These are phyloP conservation scores for Eucalyptus lansdowneana DNA, from an alignment of 345 rosid genomes.

Conservation along the genomic window DNA sequence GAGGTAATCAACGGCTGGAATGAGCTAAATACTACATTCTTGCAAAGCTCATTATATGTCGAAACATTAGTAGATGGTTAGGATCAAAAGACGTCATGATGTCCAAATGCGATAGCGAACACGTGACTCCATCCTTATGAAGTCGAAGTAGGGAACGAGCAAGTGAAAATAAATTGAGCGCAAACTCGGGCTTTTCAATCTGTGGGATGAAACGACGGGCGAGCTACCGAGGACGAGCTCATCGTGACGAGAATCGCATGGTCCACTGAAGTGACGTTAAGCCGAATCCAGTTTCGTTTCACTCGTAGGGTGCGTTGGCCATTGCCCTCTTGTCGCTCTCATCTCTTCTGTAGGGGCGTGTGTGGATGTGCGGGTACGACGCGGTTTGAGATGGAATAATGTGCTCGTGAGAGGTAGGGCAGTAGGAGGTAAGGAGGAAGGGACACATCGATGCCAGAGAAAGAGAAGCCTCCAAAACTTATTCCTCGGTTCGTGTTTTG, in stretches of 20 bases:
- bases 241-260: background rate
- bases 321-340: background rate
- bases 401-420: background rate
- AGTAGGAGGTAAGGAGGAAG: background rate
- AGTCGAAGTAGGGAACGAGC: background rate
- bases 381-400: background rate
- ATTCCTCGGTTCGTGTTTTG: background rate
- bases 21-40: background rate
- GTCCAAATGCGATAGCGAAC: background rate
- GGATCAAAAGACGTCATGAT: background rate
- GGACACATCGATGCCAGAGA: background rate
- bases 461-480: background rate
- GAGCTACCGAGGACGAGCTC: background rate
- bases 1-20: background rate
- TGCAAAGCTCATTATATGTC: background rate
- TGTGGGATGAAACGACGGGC: background rate
- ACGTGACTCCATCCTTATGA: background rate
- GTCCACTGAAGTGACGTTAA: background rate
- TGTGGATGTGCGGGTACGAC: background rate
- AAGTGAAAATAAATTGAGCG: background rate
- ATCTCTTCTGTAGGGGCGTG: background rate
- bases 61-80: background rate
- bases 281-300: background rate
- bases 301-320: background rate
- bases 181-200: background rate